Evolutionary conservation across 1,284 basidiomycete genomes (phyloP).

Genomic region (Boletus calvinii): DNA sequence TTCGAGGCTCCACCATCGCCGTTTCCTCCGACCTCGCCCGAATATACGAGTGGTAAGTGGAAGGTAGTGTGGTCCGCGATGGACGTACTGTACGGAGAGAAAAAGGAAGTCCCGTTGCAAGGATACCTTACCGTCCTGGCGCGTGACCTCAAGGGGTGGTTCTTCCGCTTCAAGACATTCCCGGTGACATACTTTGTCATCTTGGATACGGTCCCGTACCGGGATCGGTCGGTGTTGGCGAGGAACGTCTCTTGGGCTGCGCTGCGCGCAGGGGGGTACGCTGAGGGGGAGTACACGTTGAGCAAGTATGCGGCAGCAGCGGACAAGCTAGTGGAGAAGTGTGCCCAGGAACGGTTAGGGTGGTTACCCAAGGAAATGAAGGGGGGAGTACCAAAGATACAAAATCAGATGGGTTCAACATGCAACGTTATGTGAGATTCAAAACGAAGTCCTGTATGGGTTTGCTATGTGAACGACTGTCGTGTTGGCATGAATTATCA

Average conservation of each 20-base stretch:
- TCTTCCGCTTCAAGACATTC: slow-evolving; percentile 33
- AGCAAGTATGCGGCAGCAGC: slow-evolving; percentile 15
- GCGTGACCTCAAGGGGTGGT: slow-evolving; percentile 6
- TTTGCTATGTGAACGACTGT: too few species aligned
- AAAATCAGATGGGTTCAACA: too few species aligned
- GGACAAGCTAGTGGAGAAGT: slow-evolving; percentile 14
- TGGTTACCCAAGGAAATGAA: slow-evolving; percentile 11
- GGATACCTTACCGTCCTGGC: slow-evolving; percentile 11
- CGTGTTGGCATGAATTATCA: too few species aligned
- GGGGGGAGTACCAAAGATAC: slow-evolving; percentile 3
- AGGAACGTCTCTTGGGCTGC: slow-evolving; percentile 24
- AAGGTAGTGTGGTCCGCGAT: slow-evolving; percentile 10
- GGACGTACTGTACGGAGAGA: slow-evolving; percentile 24
- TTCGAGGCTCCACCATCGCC: slow-evolving; percentile 27
- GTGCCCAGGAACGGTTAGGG: slow-evolving; percentile 15
- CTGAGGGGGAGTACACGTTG: slow-evolving; percentile 13
- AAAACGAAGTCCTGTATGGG: too few species aligned
- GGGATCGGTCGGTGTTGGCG: slow-evolving; percentile 5
- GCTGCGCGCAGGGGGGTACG: slow-evolving; percentile 16
- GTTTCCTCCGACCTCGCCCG: neutral
- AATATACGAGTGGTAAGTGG: slow-evolving; percentile 18
- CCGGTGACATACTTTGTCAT: slow-evolving; percentile 36
- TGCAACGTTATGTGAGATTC: too few species aligned
- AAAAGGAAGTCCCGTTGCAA: neutral
- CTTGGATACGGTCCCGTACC: slow-evolving; percentile 20